phyloP scores from a whole-genome alignment of 305 asterid genomes.

The Rubia peregrina region DNA sequence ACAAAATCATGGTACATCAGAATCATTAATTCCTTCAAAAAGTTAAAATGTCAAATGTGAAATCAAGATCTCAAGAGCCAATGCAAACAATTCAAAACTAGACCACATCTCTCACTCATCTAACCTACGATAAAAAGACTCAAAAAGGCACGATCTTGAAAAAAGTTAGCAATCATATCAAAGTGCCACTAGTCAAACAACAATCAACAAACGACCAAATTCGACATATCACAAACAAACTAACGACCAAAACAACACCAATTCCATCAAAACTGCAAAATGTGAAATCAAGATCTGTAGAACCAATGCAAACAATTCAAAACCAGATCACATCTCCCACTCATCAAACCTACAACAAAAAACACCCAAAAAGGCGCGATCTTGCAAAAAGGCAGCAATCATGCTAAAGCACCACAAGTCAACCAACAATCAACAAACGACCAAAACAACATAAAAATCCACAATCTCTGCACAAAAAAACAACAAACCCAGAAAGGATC shows the following conservation, averaged over 20 bases:
- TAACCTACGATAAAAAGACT: background rate
- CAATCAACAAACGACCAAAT: background rate
- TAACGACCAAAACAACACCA: background rate
- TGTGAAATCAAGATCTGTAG: background rate
- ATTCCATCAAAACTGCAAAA: background rate
- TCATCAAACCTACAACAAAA: background rate
- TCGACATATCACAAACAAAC: background rate
- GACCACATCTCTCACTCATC: background rate
- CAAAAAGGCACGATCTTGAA: background rate
- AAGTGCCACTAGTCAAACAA: background rate
- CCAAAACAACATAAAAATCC: background rate
- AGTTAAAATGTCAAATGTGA: background rate
- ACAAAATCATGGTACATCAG: background rate
- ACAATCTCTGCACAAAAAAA: background rate
- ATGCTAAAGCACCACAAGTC: background rate
- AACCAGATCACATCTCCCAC: background rate
- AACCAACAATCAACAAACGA: background rate
- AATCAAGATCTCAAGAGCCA: background rate
- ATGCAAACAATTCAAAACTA: slow-evolving; percentile 3
- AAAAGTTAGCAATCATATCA: background rate
- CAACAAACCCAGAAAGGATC: background rate
- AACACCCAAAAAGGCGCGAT: background rate
- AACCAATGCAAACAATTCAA: slow-evolving; percentile 8
- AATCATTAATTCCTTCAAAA: background rate
- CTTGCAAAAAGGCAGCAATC: background rate